Conservation (phyloP, 768 basidiomycete species). For the Baorangia bicolor region DNA sequence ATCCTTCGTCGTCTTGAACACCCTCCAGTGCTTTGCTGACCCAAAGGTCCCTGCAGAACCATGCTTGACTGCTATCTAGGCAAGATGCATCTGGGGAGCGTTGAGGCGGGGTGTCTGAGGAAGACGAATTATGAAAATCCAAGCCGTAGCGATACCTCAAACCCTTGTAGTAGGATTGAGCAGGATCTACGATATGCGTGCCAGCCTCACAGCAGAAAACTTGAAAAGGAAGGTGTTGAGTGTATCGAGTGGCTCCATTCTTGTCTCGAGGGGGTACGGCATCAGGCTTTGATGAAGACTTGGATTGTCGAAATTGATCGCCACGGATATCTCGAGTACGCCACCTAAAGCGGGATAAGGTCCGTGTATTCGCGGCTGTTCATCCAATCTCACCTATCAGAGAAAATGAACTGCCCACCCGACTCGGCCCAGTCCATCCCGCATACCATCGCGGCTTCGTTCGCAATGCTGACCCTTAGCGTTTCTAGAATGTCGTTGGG, state of each 20-base stretch:
- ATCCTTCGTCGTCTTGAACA: slow-evolving; percentile 51
- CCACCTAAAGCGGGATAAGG: slow-evolving; percentile 58
- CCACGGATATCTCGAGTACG: slow-evolving; percentile 97
- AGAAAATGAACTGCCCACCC: slow-evolving; percentile 96
- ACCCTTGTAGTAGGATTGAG: slow-evolving; percentile 92
- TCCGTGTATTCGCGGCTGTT: too few relatives aligned
- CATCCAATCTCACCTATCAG: slow-evolving; percentile 69
- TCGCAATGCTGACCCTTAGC: slow-evolving; percentile 83
- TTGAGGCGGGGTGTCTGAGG: slow-evolving; percentile 48
- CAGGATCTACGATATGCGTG: slow-evolving; percentile 94
- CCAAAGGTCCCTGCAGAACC: slow-evolving; percentile 99
- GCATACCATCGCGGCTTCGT: slow-evolving; percentile 97
- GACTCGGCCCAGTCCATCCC: slow-evolving; percentile 99
- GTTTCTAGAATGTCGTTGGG: slow-evolving; percentile 98
- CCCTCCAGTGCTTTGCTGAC: slow-evolving; percentile 80
- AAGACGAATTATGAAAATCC: slow-evolving; percentile 79
- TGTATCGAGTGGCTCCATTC: slow-evolving; percentile 78
- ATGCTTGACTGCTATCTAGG: slow-evolving; percentile 94
- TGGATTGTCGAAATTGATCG: slow-evolving; percentile 96
- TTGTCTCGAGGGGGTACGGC: slow-evolving; percentile 91
- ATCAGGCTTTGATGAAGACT: slow-evolving; percentile 86
- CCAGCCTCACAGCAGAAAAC: slow-evolving; percentile 99
- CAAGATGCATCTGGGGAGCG: slow-evolving; percentile 83
- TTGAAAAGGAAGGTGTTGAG: slow-evolving; percentile 93
- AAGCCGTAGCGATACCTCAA: slow-evolving; percentile 80